Base-by-base conservation (phyloP, 495 filamentous ascomycete species). In the Xylaria castorea region DNA sequence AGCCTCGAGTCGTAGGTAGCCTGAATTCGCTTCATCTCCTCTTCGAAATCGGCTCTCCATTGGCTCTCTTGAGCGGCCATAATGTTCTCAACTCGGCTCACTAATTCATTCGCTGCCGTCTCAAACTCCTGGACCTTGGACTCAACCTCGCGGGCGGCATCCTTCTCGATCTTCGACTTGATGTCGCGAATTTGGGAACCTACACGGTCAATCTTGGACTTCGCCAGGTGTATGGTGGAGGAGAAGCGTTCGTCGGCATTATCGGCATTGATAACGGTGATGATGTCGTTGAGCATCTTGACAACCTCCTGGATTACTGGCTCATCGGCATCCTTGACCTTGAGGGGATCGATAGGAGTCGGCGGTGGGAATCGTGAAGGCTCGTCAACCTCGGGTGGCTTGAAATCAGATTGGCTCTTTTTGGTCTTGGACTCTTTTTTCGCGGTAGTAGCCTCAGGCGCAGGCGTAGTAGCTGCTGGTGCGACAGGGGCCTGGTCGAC, bases 221-320 rank as follows among this genome's bases (percentile, higher is more conserved):
- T 97, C 63, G 95, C 96, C 82, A 93, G 92, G 51, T 86, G 81
- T 65, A 99, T 89, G 3, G 93, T 91, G 25, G 87, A 84, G 46
- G 87, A 88, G 82, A 95, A 97, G 80, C 91, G 93, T 73, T 85
- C 83, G 67, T 89, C 87, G 65, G 88, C 85, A 68, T 92, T 89
- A 76, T 97, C 94, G 67, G 92, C 90, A 80, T 97, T 97, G 69
- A 98, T 90, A 40, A 95, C 92, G 1, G 92, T 90, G 79, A 99
- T 97, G 79, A 99, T 92, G 81, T 95, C 93, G 82, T 99, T 99
- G 74, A 98, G 87, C 78, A 96, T 94, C 83, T 93, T 95, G 68
- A 96, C 92, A n/a, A 99, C 85, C 78, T 98, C 93, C 81, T 97
- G 94, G 5, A 98, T 93, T 30, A 97, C 85, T 5, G 93, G 91